A percentile compares a stretch with the other conserved stretches of the same genome.
These are phyloP conservation scores for Olyra latifolia DNA, from an alignment of 176 grass and related monocot species.

Conservation along the genomic window DNA sequence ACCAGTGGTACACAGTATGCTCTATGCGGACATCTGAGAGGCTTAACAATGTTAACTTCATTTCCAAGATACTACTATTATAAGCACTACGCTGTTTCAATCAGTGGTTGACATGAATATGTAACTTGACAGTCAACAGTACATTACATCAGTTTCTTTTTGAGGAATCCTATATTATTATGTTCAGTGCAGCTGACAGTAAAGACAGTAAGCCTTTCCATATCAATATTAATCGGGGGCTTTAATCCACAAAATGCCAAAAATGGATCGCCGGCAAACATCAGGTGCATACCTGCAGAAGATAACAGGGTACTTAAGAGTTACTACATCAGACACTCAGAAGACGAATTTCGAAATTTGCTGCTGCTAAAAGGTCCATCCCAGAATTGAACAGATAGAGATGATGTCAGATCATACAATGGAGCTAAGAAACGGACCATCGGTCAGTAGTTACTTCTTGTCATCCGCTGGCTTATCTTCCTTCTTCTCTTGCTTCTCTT, in stretches of 20 bases:
- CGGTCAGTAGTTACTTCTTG: conserved; percentile 21
- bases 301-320: background rate
- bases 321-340: background rate
- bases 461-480: conserved; percentile 41
- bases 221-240: background rate
- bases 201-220: background rate
- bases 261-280: background rate
- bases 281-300: background rate
- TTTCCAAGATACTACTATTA: too few relatives aligned
- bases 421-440: background rate
- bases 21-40: too few relatives aligned
- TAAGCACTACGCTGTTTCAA: too few relatives aligned
- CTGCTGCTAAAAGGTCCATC: background rate
- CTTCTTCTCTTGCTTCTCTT: conserved; percentile 41
- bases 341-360: background rate
- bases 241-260: background rate
- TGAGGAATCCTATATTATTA: background rate
- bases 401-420: background rate
- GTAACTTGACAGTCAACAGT: too few relatives aligned
- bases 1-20: too few relatives aligned
- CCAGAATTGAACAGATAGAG: background rate
- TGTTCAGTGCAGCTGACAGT: background rate
- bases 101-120: too few relatives aligned
- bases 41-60: too few relatives aligned
- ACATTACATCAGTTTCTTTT: too few relatives aligned